Conservation (phyloP, 2,329 filamentous ascomycete species). For the Zarea fungicola region DNA sequence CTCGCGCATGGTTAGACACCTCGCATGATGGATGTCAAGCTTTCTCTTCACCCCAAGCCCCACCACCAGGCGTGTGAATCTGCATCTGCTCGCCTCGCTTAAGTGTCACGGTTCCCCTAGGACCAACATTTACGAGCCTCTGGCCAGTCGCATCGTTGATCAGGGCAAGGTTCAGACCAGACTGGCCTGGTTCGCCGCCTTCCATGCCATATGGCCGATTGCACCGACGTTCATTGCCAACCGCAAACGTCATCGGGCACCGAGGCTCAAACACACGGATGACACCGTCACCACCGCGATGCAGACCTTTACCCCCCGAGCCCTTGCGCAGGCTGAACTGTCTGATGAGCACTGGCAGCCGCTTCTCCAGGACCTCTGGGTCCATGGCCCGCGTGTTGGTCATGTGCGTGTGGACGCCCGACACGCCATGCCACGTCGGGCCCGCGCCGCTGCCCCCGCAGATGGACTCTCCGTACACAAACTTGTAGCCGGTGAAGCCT, state of each 20-base stretch:
- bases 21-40: background rate
- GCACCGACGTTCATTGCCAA: constrained; percentile 71
- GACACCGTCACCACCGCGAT: constrained; percentile 70
- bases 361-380: constrained; percentile 69
- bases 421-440: constrained; percentile 65
- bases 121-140: constrained; percentile 50
- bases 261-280: constrained; percentile 77
- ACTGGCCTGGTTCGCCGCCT: constrained; percentile 63
- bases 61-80: constrained; percentile 57
- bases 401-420: constrained; percentile 78
- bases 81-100: constrained; percentile 55
- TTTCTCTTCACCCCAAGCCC: constrained; percentile 48
- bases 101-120: constrained; percentile 56
- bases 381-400: constrained; percentile 84
- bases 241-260: constrained; percentile 70
- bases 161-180: constrained; percentile 54
- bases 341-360: constrained; percentile 63
- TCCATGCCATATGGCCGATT: constrained; percentile 68
- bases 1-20: too few species aligned
- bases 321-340: constrained; percentile 62
- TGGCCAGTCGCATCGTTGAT: constrained; percentile 15
- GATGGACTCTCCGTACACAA: constrained; percentile 85
- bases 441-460: constrained; percentile 72
- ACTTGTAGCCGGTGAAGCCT: constrained; percentile 50
- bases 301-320: constrained; percentile 59